A percentile compares a stretch with the other conserved stretches of the same genome.
phyloP scores from a whole-genome alignment of 768 basidiomycete genomes.

The Trametes cinnabarina region DNA sequence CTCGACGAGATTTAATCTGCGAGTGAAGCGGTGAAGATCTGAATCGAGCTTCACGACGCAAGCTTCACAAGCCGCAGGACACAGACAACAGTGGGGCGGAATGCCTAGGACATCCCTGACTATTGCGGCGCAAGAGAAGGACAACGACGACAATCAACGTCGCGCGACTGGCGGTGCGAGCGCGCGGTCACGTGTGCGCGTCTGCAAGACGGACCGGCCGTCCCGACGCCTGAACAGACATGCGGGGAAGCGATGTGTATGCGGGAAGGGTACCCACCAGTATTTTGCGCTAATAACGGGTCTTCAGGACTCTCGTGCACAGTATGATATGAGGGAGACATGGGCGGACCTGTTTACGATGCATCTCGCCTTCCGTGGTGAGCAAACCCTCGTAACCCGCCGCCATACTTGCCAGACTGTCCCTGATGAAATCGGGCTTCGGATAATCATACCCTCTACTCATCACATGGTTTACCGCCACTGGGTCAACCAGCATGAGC shows the following conservation, averaged over 20 bases:
- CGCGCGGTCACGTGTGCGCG: slow-evolving; percentile 16
- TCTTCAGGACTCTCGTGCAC: not conserved
- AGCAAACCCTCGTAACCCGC: slow-evolving; percentile 49
- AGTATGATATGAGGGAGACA: not conserved
- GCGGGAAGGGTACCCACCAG: slow-evolving; percentile 37
- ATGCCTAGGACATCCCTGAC: too few relatives aligned
- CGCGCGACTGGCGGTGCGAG: slow-evolving; percentile 1
- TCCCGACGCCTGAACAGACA: not conserved
- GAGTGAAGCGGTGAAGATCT: too few relatives aligned
- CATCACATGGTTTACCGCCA: slow-evolving; percentile 58
- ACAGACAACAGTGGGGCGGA: too few relatives aligned
- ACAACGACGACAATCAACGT: not conserved
- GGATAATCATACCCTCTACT: slow-evolving; percentile 54
- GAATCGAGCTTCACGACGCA: too few relatives aligned
- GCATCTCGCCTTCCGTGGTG: slow-evolving; percentile 53
- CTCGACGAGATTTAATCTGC: too few relatives aligned
- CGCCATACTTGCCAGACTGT: slow-evolving; percentile 50
- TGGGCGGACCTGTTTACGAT: slow-evolving; percentile 47
- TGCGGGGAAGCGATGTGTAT: not conserved
- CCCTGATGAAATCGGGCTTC: slow-evolving; percentile 58
- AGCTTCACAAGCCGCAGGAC: too few relatives aligned
- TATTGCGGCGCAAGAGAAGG: not conserved
- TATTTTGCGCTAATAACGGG: slow-evolving; percentile 43
- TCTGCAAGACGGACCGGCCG: not conserved
- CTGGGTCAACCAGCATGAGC: slow-evolving; percentile 58